phyloP scores from a whole-genome alignment of 495 filamentous ascomycete species.

The Hypoxylon rickii region DNA sequence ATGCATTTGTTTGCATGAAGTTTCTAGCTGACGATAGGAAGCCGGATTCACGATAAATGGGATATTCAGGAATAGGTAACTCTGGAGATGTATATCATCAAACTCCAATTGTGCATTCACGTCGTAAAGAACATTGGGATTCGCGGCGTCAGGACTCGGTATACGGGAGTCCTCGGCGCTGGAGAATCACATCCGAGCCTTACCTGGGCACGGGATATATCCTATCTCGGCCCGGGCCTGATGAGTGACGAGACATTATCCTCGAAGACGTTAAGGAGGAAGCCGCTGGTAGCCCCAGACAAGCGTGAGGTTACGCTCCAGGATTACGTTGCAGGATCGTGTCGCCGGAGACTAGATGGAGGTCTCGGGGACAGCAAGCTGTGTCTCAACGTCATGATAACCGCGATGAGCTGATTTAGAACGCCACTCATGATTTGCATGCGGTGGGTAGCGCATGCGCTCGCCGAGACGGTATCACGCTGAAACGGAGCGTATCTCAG shows the following conservation, averaged over 20 bases:
- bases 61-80: too few species aligned
- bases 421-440: background rate
- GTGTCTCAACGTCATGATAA: constrained; percentile 4
- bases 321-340: too few species aligned
- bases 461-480: constrained; percentile 29
- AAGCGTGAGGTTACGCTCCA: background rate
- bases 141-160: too few species aligned
- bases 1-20: too few species aligned
- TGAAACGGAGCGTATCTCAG: constrained; percentile 26
- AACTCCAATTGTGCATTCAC: too few species aligned
- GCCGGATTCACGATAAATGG: too few species aligned
- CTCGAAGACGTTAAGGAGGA: background rate
- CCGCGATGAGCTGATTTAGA: background rate
- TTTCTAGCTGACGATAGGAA: too few species aligned
- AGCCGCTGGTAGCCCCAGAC: background rate
- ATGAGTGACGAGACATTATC: background rate
- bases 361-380: background rate
- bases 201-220: background rate
- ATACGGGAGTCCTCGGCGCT: too few species aligned
- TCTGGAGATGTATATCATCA: too few species aligned
- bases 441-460: constrained; percentile 10
- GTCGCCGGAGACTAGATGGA: too few species aligned
- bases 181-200: too few species aligned
- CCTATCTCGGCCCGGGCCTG: background rate
- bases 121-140: too few species aligned